Conservation (phyloP, 192 early-diverging fungal species). For the Coemansia sp. region DNA sequence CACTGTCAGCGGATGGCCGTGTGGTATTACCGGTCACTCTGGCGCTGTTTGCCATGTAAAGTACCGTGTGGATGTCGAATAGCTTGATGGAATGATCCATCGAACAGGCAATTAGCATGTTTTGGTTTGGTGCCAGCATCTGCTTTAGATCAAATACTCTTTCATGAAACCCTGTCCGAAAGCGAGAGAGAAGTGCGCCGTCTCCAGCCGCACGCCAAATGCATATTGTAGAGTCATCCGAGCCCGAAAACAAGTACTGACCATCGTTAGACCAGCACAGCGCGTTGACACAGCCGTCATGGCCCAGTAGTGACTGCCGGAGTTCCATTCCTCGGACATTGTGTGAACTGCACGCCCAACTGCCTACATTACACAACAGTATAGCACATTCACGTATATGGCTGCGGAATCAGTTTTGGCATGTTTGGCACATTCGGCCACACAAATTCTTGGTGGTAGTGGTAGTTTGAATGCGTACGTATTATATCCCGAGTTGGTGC, state of each 20-base stretch:
- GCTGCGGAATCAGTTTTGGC: neutral
- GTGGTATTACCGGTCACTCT: neutral
- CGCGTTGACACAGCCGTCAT: slow-evolving; percentile 50
- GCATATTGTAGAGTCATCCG: slow-evolving; percentile 61
- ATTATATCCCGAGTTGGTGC: slow-evolving; percentile 3
- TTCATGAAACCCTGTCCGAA: slow-evolving; percentile 64
- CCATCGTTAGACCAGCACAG: slow-evolving; percentile 60
- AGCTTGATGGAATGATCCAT: slow-evolving; percentile 61
- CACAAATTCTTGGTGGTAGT: neutral
- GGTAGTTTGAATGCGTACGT: slow-evolving; percentile 22
- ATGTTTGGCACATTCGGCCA: neutral
- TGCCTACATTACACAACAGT: slow-evolving; percentile 12
- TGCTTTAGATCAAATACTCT: slow-evolving; percentile 79
- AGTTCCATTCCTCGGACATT: slow-evolving; percentile 23
- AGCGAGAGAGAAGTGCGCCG: slow-evolving; percentile 33
- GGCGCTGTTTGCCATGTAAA: slow-evolving; percentile 12
- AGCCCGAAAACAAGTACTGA: slow-evolving; percentile 58
- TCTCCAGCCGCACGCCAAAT: slow-evolving; percentile 56
- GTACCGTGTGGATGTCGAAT: slow-evolving; percentile 47
- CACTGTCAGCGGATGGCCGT: neutral
- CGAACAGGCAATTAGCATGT: slow-evolving; percentile 62
- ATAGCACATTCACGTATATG: neutral
- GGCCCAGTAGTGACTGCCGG: slow-evolving; percentile 38
- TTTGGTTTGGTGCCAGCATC: slow-evolving; percentile 60
- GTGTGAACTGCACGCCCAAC: slow-evolving; percentile 23